Conservation (phyloP, 2,329 filamentous ascomycete species). For the Scortechinia acanthostroma region DNA sequence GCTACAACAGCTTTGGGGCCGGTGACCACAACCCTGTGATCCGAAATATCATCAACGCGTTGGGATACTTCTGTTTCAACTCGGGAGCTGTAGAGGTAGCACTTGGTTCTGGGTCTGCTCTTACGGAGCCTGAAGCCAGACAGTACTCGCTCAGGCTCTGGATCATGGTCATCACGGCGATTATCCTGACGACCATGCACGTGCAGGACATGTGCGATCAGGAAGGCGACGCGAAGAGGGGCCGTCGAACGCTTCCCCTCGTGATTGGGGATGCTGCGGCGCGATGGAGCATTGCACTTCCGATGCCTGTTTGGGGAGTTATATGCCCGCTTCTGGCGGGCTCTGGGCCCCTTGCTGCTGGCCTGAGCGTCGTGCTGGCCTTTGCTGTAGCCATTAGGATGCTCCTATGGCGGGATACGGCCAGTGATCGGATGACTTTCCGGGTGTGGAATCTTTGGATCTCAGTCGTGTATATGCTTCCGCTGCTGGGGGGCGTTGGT, state of each 20-base stretch:
- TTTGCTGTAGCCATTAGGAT: no score
- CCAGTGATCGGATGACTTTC: no score
- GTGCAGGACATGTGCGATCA: slow-evolving; percentile 18
- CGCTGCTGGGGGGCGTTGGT: no score
- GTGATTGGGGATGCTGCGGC: slow-evolving; percentile 9
- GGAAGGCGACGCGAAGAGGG: slow-evolving; percentile 12
- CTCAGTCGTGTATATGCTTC: no score
- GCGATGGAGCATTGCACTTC: no score
- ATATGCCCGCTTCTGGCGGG: no score
- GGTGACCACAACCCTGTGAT: no score
- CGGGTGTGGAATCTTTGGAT: no score
- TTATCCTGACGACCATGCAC: slow-evolving; percentile 13
- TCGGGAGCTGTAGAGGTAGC: slow-evolving; percentile 3
- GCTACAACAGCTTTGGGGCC: slow-evolving; percentile 3
- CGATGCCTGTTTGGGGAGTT: no score
- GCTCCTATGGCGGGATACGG: no score
- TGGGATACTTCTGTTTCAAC: slow-evolving; percentile 3
- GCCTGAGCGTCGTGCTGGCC: no score
- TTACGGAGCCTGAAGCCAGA: not conserved
- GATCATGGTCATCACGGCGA: slow-evolving; percentile 3
- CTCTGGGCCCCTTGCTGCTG: no score
- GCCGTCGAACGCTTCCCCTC: slow-evolving; percentile 13
- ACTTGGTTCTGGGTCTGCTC: not conserved
- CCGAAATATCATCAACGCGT: not conserved
- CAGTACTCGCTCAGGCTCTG: slow-evolving; percentile 2